Percentiles rank a stretch among this genome's conserved stretches.
Conservation (phyloP, 345 rosid species). For the Clarkia xantiana region DNA sequence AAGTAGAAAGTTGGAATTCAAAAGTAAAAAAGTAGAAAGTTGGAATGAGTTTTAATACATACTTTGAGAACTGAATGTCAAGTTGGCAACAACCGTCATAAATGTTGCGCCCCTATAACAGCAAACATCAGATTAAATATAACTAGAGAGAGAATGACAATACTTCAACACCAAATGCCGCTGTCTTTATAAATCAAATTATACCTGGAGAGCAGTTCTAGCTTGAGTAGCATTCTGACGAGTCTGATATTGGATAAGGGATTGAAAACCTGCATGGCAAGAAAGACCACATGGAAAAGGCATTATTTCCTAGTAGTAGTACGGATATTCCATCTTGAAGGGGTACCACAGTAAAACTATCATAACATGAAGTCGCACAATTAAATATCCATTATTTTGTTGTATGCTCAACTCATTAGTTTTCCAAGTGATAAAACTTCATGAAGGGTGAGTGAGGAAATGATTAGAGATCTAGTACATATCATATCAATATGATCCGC, state of each 20-base stretch:
- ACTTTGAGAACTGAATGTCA: constrained; percentile 97
- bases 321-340: no score
- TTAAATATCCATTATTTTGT: no score
- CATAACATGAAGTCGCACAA: no score
- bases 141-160: constrained; percentile 8
- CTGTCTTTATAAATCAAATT: background rate
- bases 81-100: constrained; percentile 97
- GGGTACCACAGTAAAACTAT: no score
- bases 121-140: background rate
- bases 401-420: no score
- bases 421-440: no score
- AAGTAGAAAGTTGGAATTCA: no score
- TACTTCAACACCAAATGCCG: constrained; percentile 2
- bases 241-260: constrained; percentile 74
- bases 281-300: background rate
- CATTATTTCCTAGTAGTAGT: background rate
- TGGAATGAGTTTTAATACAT: constrained; percentile 14
- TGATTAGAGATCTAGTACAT: no score
- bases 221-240: constrained; percentile 75
- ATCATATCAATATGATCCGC: no score
- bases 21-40: no score
- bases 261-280: constrained; percentile 60
- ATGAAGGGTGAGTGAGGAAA: no score
- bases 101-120: constrained; percentile 78
- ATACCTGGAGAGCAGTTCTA: constrained; percentile 82